These are phyloP conservation scores for Yamadazyma blattariae DNA, from an alignment of 1,139 yeast species.

Conservation along the genomic window DNA sequence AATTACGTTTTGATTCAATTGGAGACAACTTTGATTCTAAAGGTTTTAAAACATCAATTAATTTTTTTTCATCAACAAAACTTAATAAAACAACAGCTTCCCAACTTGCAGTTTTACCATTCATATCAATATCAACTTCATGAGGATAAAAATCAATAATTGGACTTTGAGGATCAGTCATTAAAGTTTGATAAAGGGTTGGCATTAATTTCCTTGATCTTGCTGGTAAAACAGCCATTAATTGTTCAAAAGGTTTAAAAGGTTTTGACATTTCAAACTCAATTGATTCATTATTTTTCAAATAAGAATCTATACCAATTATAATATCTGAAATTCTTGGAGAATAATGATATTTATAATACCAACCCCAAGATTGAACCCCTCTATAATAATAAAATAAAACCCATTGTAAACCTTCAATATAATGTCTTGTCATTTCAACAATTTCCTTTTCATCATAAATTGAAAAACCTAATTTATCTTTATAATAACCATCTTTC, in stretches of 20 bases:
- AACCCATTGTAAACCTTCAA: constrained; percentile 97
- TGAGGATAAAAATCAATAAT: constrained; percentile 88
- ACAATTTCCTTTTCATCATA: constrained; percentile 54
- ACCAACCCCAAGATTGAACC: constrained; percentile 95
- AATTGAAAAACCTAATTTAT: constrained; percentile 69
- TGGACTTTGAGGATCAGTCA: constrained; percentile 89
- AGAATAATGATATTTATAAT: constrained; percentile 80
- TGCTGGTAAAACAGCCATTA: constrained; percentile 97
- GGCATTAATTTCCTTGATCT: constrained; percentile 86
- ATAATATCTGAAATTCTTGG: constrained; percentile 88
- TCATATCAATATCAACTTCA: constrained; percentile 84
- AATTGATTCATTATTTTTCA: constrained; percentile 38
- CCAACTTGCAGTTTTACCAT: constrained; percentile 96
- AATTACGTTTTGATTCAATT: constrained; percentile 71
- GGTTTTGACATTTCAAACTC: constrained; percentile 72
- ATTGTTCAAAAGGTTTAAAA: constrained; percentile 90
- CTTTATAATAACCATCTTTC: constrained; percentile 80
- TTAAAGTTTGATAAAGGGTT: constrained; percentile 67
- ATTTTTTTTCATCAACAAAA: constrained; percentile 81
- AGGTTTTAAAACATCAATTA: constrained; percentile 70
- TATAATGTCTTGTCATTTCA: constrained; percentile 73
- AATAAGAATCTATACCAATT: constrained; percentile 59
- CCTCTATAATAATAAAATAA: constrained; percentile 86
- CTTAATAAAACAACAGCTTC: constrained; percentile 96
- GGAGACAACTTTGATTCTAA: constrained; percentile 57